These are phyloP conservation scores for Erucastrum elatum DNA, from an alignment of 345 rosid genomes.

Conservation along the genomic window DNA sequence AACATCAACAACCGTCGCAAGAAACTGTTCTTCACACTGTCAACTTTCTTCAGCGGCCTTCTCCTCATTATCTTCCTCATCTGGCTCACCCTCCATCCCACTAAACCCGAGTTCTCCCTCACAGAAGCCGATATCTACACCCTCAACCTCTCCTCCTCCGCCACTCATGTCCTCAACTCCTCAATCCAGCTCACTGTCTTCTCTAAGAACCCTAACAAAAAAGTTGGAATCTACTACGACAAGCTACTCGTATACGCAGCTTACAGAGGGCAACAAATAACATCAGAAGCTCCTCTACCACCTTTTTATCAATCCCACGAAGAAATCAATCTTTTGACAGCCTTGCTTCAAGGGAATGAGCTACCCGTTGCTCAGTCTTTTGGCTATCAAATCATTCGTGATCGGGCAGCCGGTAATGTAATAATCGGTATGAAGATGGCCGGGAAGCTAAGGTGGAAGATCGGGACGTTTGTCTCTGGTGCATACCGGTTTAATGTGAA, in stretches of 20 bases:
- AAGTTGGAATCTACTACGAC: conserved; percentile 84
- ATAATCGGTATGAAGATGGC: conserved; percentile 54
- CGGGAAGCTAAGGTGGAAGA: conserved; percentile 79
- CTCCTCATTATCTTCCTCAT: conserved; percentile 57
- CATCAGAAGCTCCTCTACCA: conserved; percentile 54
- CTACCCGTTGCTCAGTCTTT: conserved; percentile 69
- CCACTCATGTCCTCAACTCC: conserved; percentile 73
- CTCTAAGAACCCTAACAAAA: conserved; percentile 66
- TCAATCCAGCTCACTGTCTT: conserved; percentile 68
- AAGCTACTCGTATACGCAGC: conserved; percentile 58
- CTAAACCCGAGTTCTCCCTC: conserved; percentile 75
- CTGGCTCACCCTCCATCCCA: conserved; percentile 75
- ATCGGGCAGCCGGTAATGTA: conserved; percentile 57
- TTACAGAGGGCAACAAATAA: conserved; percentile 81
- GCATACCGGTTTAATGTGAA: conserved; percentile 58
- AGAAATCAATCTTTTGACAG: conserved; percentile 60
- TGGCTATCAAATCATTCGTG: conserved; percentile 60
- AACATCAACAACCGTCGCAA: conserved; percentile 48
- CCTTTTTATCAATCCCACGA: conserved; percentile 79
- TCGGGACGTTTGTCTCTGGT: conserved; percentile 88
- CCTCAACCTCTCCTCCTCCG: conserved; percentile 57
- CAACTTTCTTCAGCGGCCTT: conserved; percentile 50
- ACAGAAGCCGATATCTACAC: conserved; percentile 57
- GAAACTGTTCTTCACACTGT: conserved; percentile 57
- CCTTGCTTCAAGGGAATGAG: conserved; percentile 59